Evolutionary conservation across 108 stramenopile genomes (phyloP).

Genomic region (Fistulifera pelliculosa): DNA sequence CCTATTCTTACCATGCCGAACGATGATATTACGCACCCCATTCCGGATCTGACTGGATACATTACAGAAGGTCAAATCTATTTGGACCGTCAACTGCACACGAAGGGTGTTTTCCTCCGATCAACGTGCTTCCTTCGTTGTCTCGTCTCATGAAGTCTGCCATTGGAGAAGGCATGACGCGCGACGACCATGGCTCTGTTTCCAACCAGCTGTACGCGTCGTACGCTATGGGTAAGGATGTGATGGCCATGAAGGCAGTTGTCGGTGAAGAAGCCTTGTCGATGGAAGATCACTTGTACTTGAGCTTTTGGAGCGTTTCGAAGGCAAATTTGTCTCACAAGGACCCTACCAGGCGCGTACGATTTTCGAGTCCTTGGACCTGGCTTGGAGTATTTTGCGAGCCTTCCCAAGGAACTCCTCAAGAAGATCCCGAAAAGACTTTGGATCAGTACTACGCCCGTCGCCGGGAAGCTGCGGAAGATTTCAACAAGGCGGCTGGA

Average conservation of each 20-base stretch:
- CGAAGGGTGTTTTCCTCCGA: constrained; percentile 98
- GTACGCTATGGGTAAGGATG: constrained; percentile 99
- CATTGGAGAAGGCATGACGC: constrained; percentile 99
- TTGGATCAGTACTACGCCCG: constrained; percentile 92
- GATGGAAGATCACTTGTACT: constrained; percentile 98
- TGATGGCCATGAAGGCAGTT: constrained; percentile 99
- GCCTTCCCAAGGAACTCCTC: constrained; percentile 98
- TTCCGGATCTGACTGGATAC: constrained; percentile 99
- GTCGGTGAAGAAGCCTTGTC: constrained; percentile 99
- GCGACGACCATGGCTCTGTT: constrained; percentile 94
- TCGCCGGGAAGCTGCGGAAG: constrained; percentile 74
- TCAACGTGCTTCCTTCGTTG: constrained; percentile 98
- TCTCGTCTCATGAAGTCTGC: constrained; percentile 99
- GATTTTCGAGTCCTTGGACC: constrained; percentile 97
- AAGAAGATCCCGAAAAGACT: constrained; percentile 99
- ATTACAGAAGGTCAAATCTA: constrained; percentile 99
- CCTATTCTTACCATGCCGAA: constrained; percentile 99
- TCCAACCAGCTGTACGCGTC: constrained; percentile 99
- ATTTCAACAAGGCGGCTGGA: constrained; percentile 66
- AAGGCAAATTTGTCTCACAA: constrained; percentile 96
- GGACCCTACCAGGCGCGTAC: constrained; percentile 96
- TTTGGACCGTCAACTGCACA: constrained; percentile 96
- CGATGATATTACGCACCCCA: constrained; percentile 99
- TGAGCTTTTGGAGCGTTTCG: constrained; percentile 98
- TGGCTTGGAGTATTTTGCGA: constrained; percentile 98